These are phyloP conservation scores for Penicillium capsulatum DNA, from an alignment of 2,329 filamentous ascomycete genomes.

Conservation along the genomic window DNA sequence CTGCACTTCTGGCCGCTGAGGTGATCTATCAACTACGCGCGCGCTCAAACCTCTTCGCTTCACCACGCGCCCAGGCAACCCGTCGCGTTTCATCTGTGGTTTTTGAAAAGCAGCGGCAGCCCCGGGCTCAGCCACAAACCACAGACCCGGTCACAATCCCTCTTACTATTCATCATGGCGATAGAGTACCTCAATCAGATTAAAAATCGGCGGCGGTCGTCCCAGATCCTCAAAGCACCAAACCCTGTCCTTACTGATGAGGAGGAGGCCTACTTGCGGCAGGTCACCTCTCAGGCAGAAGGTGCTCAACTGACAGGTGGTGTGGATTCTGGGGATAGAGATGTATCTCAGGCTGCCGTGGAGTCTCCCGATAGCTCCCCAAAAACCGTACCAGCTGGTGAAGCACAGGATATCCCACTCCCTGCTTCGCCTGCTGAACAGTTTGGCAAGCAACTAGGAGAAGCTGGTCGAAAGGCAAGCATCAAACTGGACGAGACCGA, in stretches of 20 bases:
- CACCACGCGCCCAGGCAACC: slow-evolving; percentile 17
- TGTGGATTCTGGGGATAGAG: neutral
- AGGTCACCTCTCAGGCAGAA: slow-evolving; percentile 46
- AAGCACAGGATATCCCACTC: slow-evolving; percentile 48
- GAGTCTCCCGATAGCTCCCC: neutral
- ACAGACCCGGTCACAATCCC: neutral
- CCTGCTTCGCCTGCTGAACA: slow-evolving; percentile 48
- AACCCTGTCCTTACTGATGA: slow-evolving; percentile 55
- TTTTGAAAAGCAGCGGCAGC: neutral
- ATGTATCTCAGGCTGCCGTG: neutral
- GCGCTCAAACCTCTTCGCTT: slow-evolving; percentile 13
- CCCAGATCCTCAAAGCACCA: slow-evolving; percentile 30
- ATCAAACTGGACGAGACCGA: slow-evolving; percentile 19
- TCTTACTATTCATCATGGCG: slow-evolving; percentile 5
- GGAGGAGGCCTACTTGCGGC: slow-evolving; percentile 55
- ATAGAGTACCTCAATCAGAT: slow-evolving; percentile 46
- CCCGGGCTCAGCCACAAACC: neutral
- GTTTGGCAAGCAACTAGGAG: slow-evolving; percentile 31
- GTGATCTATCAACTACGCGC: slow-evolving; percentile 16
- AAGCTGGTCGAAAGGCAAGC: slow-evolving; percentile 34
- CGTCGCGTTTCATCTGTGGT: slow-evolving; percentile 10
- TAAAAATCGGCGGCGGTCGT: slow-evolving; percentile 36
- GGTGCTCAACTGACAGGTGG: slow-evolving; percentile 7
- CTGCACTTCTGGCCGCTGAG: slow-evolving; percentile 5
- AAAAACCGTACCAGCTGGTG: slow-evolving; percentile 35